These are phyloP conservation scores for Aristolochia contorta DNA, from an alignment of 164 flowering plant genomes.

Conservation along the genomic window DNA sequence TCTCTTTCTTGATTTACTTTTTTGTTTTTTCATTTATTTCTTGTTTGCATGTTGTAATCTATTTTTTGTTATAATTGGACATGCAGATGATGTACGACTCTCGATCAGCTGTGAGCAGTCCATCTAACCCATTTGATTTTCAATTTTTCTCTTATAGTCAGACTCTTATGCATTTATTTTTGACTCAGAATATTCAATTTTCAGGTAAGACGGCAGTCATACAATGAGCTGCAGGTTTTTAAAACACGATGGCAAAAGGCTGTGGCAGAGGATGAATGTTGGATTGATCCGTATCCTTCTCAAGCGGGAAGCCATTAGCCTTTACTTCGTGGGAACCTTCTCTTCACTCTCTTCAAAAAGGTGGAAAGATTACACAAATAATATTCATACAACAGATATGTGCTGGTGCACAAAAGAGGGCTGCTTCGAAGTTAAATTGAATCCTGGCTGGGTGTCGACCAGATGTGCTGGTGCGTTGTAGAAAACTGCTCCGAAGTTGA, in stretches of 20 bases:
- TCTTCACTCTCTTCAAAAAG: no score
- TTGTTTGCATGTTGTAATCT: not conserved
- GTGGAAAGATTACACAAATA: no score
- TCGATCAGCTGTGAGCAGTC: slow-evolving; percentile 1
- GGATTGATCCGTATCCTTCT: slow-evolving; percentile 58
- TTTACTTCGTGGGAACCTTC: no score
- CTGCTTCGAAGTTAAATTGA: no score
- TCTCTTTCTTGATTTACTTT: not conserved
- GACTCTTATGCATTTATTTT: not conserved
- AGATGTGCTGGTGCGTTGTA: no score
- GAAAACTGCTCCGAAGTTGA: no score
- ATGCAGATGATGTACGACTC: not conserved
- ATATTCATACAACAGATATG: no score
- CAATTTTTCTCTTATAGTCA: no score
- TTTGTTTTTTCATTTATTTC: not conserved
- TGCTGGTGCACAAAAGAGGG: no score
- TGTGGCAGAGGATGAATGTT: slow-evolving; percentile 57
- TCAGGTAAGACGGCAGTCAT: slow-evolving; percentile 78
- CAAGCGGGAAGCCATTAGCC: slow-evolving; percentile 5
- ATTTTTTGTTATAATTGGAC: not conserved
- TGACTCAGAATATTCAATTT: not conserved
- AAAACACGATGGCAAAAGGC: slow-evolving; percentile 64
- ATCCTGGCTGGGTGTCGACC: no score
- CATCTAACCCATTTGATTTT: no score
- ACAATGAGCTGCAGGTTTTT: slow-evolving; percentile 56